These are phyloP conservation scores for Baudoinia panamericana DNA, from an alignment of 495 filamentous ascomycete species.

Conservation along the genomic window DNA sequence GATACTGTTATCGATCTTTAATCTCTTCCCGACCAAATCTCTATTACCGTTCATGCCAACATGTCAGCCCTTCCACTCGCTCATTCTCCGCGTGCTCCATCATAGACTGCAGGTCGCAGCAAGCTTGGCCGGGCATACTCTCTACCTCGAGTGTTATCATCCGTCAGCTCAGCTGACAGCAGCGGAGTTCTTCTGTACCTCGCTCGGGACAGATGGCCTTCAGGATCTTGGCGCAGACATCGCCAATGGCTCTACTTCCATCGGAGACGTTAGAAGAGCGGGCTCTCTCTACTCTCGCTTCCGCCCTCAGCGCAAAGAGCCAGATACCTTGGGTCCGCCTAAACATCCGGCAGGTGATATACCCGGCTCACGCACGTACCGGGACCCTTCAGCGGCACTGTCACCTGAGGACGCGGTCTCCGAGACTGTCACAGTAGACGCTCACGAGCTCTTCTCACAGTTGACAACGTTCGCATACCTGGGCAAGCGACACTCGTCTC, in stretches of 20 bases:
- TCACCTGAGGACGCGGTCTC: slow-evolving; percentile 33
- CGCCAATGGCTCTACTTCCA: slow-evolving; percentile 11
- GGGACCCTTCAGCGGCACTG: slow-evolving; percentile 4
- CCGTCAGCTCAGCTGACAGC: slow-evolving; percentile 55
- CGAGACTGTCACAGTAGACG: slow-evolving; percentile 52
- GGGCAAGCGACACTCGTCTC: slow-evolving; percentile 49
- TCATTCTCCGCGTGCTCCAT: slow-evolving; percentile 55
- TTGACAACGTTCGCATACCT: slow-evolving; percentile 54
- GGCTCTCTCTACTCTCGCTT: slow-evolving; percentile 45
- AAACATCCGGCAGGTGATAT: slow-evolving; percentile 29
- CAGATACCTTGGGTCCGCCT: slow-evolving; percentile 28
- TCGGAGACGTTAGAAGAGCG: slow-evolving; percentile 28
- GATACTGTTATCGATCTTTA: slow-evolving; percentile 56
- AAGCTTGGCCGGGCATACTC: slow-evolving; percentile 43
- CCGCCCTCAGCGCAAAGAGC: slow-evolving; percentile 40
- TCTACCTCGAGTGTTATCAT: slow-evolving; percentile 68
- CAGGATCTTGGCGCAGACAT: slow-evolving; percentile 32
- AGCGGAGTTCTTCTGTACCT: slow-evolving; percentile 55
- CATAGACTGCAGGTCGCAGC: slow-evolving; percentile 47
- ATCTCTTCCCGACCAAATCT: slow-evolving; percentile 41
- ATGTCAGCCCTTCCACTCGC: slow-evolving; percentile 52
- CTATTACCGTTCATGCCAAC: slow-evolving; percentile 50
- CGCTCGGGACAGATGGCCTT: slow-evolving; percentile 45
- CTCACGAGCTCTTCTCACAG: slow-evolving; percentile 56
- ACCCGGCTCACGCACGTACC: slow-evolving; percentile 30